Percentiles rank a stretch among this genome's conserved stretches.
Evolutionary conservation across 164 flowering plant genomes (phyloP).

Genomic region (Berberis thunbergii): DNA sequence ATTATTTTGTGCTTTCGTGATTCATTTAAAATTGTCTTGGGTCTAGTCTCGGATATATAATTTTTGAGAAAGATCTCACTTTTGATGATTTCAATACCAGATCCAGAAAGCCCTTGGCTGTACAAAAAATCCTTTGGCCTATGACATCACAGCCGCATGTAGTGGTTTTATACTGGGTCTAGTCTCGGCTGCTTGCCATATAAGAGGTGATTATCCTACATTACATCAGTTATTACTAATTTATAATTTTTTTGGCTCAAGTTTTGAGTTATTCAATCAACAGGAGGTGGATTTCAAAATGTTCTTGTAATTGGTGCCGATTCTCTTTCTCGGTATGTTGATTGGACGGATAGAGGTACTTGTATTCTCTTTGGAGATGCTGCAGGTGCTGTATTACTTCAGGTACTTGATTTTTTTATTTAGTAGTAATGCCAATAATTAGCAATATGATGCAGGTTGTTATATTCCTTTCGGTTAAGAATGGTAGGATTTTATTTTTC

Average conservation of each 20-base stretch:
- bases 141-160: slow-evolving; percentile 88
- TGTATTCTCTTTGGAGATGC: slow-evolving; percentile 98
- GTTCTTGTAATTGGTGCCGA: slow-evolving; percentile 93
- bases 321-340: slow-evolving; percentile 79
- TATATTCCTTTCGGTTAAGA: too few relatives aligned
- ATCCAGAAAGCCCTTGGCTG: slow-evolving; percentile 68
- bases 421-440: too few relatives aligned
- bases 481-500: too few relatives aligned
- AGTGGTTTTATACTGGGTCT: slow-evolving; percentile 88
- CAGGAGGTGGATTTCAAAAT: slow-evolving; percentile 86
- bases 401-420: slow-evolving; percentile 32
- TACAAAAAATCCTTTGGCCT: slow-evolving; percentile 50
- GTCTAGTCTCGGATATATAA: too few relatives aligned
- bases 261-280: slow-evolving; percentile 7
- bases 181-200: slow-evolving; percentile 79
- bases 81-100: slow-evolving; percentile 19
- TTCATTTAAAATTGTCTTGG: too few relatives aligned
- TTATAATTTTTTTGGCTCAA: neutral
- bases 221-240: neutral
- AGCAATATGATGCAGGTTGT: too few relatives aligned
- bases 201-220: slow-evolving; percentile 52
- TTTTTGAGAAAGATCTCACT: too few relatives aligned
- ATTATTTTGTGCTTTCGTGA: too few relatives aligned
- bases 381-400: slow-evolving; percentile 89
- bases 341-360: slow-evolving; percentile 90